Evolutionary conservation across 257 asterid species (phyloP), one percentile per base, ranked within the genome.

Genomic region (Prunella vulgaris): DNA sequence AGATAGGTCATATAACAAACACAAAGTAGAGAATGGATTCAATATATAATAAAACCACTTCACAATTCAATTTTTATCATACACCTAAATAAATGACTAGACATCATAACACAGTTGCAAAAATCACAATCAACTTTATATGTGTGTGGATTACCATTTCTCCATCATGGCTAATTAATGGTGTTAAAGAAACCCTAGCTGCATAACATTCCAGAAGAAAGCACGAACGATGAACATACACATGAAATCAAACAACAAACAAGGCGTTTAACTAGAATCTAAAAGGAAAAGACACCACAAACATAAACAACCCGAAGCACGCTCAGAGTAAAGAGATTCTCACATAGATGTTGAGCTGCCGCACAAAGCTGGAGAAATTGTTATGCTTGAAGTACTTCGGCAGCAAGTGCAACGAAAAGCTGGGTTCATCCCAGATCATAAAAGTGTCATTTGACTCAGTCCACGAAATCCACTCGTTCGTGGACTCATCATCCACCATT

Each of bases 261-360:
- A 64, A 53, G 7, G 27, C 38, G 3, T 15, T 57, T 48, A 22
- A 51, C 40, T 44, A 38, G 21, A 52, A 65, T 60, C 12, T 3
- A 0, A 20, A 56, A 42, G 15, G 17, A 72, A 4, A 70, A 7
- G 28, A 40, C 22, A 4, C 61, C 22, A 62, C 0, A 68, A 0
- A 25, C 42, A 48, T 17, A 71, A 3, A 60, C 20, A 21, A 66
- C 24, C 3, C 22, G 4, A 52, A 73, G 32, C 9, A 15, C 38
- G 40, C 24, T 17, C 18, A 51, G 10, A 20, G 44, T 4, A 25
- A 52, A 60, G 59, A 51, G 63, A 70, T 27, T 69, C 97, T 78
- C 73, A 92, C 98, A 81, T 91, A 91, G 70, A 90, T 91, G 71
- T 93, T 91, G 74, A 93, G 96, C 70, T 93, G 99, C 37, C 99